These are phyloP conservation scores for Fusarium decemcellulare DNA, from an alignment of 2,329 filamentous ascomycete genomes.

Conservation along the genomic window DNA sequence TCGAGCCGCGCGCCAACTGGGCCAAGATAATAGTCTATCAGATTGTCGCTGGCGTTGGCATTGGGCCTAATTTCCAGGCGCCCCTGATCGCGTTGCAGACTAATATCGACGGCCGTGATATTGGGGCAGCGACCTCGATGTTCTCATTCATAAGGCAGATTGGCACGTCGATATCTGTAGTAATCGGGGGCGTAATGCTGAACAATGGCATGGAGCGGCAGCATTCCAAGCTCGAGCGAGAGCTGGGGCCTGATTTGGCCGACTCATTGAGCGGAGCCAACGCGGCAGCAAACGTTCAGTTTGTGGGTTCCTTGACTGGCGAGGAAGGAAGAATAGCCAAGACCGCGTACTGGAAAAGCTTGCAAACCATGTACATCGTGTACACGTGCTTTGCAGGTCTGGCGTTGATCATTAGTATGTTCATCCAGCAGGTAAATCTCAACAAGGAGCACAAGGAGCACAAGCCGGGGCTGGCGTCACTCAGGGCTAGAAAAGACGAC, in stretches of 20 bases:
- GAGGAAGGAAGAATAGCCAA: constrained; percentile 60
- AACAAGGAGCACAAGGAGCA: constrained; percentile 70
- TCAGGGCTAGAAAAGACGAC: constrained; percentile 51
- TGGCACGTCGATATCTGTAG: constrained; percentile 76
- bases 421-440: constrained; percentile 64
- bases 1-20: constrained; percentile 69
- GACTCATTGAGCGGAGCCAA: constrained; percentile 68
- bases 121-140: constrained; percentile 77
- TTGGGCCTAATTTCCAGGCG: constrained; percentile 78
- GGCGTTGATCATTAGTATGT: constrained; percentile 62
- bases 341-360: constrained; percentile 63
- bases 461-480: constrained; percentile 68
- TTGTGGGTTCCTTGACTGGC: constrained; percentile 67
- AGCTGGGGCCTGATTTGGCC: constrained; percentile 67
- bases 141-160: constrained; percentile 79
- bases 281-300: constrained; percentile 72
- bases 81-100: constrained; percentile 79
- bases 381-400: constrained; percentile 65
- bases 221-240: constrained; percentile 60
- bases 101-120: constrained; percentile 72
- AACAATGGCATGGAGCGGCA: constrained; percentile 79
- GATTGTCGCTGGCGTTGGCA: constrained; percentile 73
- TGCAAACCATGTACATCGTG: constrained; percentile 71
- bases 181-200: constrained; percentile 84
- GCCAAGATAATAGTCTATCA: constrained; percentile 72